Conservation (phyloP, 2,329 filamentous ascomycete genomes). For the Ambrosiella xylebori region DNA sequence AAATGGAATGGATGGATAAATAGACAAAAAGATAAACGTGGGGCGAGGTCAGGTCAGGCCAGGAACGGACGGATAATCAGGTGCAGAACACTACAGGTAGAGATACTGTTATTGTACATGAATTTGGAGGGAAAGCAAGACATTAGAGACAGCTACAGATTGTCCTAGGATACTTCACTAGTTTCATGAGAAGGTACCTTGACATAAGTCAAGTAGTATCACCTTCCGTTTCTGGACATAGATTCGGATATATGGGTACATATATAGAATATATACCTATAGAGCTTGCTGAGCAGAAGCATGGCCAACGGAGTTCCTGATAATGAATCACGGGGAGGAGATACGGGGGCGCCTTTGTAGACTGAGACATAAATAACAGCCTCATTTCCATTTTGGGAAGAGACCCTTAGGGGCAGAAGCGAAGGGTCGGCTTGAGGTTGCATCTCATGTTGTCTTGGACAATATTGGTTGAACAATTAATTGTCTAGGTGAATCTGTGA, state of each 20-base stretch:
- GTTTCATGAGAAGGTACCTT: background rate
- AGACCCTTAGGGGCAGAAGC: background rate
- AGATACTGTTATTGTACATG: too few relatives aligned
- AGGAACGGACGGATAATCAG: too few relatives aligned
- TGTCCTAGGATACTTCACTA: background rate
- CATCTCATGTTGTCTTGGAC: background rate
- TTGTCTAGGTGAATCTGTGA: too few relatives aligned
- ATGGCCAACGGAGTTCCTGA: background rate
- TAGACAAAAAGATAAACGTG: too few relatives aligned
- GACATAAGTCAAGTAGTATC: background rate
- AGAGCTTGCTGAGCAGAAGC: too few relatives aligned
- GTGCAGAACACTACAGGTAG: too few relatives aligned
- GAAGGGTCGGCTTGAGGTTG: background rate
- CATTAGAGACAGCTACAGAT: background rate
- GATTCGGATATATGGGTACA: background rate
- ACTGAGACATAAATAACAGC: background rate
- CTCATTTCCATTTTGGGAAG: background rate
- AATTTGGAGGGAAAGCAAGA: too few relatives aligned
- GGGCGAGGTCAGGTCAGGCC: too few relatives aligned
- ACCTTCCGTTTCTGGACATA: background rate
- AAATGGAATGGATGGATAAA: too few relatives aligned
- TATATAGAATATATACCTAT: background rate
- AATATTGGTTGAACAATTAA: background rate
- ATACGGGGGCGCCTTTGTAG: background rate
- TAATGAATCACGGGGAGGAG: background rate